phyloP scores from a whole-genome alignment of 495 filamentous ascomycete genomes.

The Ramalina peruviana region DNA sequence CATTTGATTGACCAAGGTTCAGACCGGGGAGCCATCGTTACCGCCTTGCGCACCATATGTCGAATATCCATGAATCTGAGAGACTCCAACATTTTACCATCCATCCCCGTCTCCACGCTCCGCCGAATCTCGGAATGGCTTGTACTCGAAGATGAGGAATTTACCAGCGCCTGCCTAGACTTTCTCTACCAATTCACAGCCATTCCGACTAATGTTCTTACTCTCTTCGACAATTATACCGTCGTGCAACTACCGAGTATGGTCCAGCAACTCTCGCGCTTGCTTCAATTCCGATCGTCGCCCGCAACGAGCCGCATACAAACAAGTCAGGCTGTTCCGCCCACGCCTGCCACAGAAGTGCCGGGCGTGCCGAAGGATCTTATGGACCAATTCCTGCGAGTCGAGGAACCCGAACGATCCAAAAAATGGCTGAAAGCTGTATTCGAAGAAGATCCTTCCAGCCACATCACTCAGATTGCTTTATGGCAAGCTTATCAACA shows the following conservation, averaged over 20 bases:
- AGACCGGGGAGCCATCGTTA: constrained; percentile 78
- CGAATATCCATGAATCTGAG: constrained; percentile 78
- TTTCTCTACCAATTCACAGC: constrained; percentile 94
- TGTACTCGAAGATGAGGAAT: constrained; percentile 80
- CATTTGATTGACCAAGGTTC: constrained; percentile 37
- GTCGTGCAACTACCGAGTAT: constrained; percentile 38
- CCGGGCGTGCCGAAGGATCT: constrained; percentile 60
- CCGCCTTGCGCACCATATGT: constrained; percentile 68
- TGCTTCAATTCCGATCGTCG: constrained; percentile 53
- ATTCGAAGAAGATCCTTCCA: constrained; percentile 69
- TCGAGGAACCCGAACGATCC: constrained; percentile 76
- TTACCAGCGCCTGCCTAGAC: constrained; percentile 74
- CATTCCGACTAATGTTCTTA: constrained; percentile 70
- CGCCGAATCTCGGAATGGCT: constrained; percentile 64
- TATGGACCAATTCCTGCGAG: constrained; percentile 55
- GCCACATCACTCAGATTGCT: constrained; percentile 87
- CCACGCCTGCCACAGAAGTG: constrained; percentile 46
- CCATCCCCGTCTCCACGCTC: constrained; percentile 50
- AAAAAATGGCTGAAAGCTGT: constrained; percentile 58
- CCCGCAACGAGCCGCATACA: constrained; percentile 27
- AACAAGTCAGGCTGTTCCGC: constrained; percentile 32
- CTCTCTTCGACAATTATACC: constrained; percentile 32
- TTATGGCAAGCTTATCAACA: constrained; percentile 94
- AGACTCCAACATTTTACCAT: constrained; percentile 47
- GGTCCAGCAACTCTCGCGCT: constrained; percentile 59